Evolutionary conservation across 192 early-diverging fungal species (phyloP).

Genomic region (Backusella mclennaniae): DNA sequence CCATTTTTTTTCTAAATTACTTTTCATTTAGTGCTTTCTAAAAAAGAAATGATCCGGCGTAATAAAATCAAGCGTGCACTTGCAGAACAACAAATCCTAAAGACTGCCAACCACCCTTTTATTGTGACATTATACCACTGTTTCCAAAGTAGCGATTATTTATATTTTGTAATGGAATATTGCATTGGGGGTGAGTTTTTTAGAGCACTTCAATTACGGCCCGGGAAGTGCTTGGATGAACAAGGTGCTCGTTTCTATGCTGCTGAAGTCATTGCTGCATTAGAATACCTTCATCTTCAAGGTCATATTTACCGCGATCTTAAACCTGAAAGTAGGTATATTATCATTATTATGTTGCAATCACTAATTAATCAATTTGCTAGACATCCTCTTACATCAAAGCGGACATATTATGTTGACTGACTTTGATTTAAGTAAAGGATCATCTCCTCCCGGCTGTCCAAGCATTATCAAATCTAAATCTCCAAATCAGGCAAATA

Average conservation of each 20-base stretch:
- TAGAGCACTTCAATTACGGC: conserved; percentile 81
- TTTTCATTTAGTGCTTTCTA: conserved; percentile 56
- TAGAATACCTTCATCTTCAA: conserved; percentile 95
- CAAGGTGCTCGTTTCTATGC: conserved; percentile 95
- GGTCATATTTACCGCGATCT: conserved; percentile 98
- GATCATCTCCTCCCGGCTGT: conserved; percentile 75
- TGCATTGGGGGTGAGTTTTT: conserved; percentile 91
- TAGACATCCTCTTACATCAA: conserved; percentile 86
- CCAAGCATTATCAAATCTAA: conserved; percentile 64
- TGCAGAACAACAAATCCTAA: conserved; percentile 82
- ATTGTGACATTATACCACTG: conserved; percentile 87
- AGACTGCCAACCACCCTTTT: conserved; percentile 87
- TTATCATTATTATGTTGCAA: too few relatives aligned
- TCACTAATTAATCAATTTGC: background rate
- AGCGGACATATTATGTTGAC: conserved; percentile 98
- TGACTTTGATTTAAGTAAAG: conserved; percentile 98
- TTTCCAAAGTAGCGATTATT: conserved; percentile 82
- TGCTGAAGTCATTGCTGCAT: conserved; percentile 91
- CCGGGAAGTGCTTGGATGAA: conserved; percentile 89
- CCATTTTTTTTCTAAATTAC: background rate
- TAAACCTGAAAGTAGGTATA: conserved; percentile 90
- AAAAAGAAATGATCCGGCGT: conserved; percentile 96
- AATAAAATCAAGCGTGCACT: conserved; percentile 98
- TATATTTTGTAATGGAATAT: conserved; percentile 90
- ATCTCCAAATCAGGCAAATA: conserved; percentile 44